phyloP scores from a whole-genome alignment of 305 asterid genomes.

The Fraxinus baroniana region DNA sequence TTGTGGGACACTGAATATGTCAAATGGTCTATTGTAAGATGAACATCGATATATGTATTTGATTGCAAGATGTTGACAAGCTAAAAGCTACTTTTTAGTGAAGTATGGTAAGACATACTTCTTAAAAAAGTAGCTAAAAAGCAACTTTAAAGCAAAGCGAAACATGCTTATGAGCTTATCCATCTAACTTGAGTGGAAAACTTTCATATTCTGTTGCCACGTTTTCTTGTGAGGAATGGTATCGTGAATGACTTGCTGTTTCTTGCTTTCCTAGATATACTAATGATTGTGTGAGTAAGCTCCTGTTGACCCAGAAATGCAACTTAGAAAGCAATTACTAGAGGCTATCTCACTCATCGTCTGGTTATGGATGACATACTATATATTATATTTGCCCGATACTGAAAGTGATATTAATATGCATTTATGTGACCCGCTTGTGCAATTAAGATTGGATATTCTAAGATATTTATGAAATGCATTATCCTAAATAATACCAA shows the following conservation, averaged over 20 bases:
- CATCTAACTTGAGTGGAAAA: not conserved
- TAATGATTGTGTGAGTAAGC: not conserved
- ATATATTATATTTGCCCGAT: not conserved
- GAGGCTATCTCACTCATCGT: not conserved
- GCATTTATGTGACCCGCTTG: not conserved
- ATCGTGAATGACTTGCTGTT: not conserved
- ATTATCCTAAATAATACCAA: not conserved
- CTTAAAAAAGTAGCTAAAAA: conserved; percentile 1
- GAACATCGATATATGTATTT: not conserved
- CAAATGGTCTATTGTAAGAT: not conserved
- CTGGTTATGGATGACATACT: not conserved
- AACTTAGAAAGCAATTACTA: not conserved
- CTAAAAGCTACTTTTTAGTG: not conserved
- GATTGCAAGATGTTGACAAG: not conserved
- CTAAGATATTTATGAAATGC: not conserved
- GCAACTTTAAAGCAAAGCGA: not conserved
- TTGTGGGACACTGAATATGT: conserved; percentile 19
- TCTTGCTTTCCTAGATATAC: not conserved
- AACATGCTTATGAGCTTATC: not conserved
- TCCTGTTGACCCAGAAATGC: not conserved
- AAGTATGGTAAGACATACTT: not conserved
- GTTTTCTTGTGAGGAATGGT: not conserved
- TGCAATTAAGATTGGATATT: not conserved
- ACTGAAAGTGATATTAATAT: not conserved
- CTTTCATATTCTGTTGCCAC: not conserved